These are phyloP conservation scores for Astrothelium macrocarpum DNA, from an alignment of 495 filamentous ascomycete genomes.

Conservation along the genomic window DNA sequence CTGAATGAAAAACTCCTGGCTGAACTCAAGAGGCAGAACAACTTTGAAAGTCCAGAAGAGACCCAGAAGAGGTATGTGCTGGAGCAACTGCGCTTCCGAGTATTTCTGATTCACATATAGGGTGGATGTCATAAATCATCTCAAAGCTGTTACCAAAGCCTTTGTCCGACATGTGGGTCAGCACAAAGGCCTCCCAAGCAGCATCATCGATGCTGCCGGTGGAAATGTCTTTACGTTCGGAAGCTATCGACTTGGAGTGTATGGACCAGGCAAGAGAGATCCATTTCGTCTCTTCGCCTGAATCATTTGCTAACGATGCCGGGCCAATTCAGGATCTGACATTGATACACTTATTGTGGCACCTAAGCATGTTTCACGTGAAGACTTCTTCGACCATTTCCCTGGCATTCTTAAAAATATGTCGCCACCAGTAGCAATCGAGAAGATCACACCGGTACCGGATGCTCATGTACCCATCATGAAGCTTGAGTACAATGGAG, in stretches of 20 bases:
- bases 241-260: constrained; percentile 87
- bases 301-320: constrained; percentile 6
- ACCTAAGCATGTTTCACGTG: constrained; percentile 72
- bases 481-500: constrained; percentile 80
- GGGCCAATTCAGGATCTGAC: constrained; percentile 58
- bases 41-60: constrained; percentile 73
- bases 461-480: constrained; percentile 94
- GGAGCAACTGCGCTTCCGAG: constrained; percentile 7
- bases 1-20: constrained; percentile 68
- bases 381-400: constrained; percentile 87
- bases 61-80: constrained; percentile 61
- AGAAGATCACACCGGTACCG: constrained; percentile 74
- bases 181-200: constrained; percentile 65
- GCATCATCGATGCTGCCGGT: constrained; percentile 66
- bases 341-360: constrained; percentile 92
- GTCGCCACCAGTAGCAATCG: constrained; percentile 64
- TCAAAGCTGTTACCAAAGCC: constrained; percentile 70
- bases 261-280: constrained; percentile 59
- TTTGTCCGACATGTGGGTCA: constrained; percentile 73
- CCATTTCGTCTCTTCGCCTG: constrained; percentile 7
- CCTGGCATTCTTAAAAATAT: constrained; percentile 64
- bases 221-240: constrained; percentile 92
- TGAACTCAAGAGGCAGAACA: constrained; percentile 78
- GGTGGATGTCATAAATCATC: constrained; percentile 10
- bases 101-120: constrained; percentile 2